Evolutionary conservation across 1,284 basidiomycete genomes (phyloP).

Genomic region (Exobasidium cylindrosporum): DNA sequence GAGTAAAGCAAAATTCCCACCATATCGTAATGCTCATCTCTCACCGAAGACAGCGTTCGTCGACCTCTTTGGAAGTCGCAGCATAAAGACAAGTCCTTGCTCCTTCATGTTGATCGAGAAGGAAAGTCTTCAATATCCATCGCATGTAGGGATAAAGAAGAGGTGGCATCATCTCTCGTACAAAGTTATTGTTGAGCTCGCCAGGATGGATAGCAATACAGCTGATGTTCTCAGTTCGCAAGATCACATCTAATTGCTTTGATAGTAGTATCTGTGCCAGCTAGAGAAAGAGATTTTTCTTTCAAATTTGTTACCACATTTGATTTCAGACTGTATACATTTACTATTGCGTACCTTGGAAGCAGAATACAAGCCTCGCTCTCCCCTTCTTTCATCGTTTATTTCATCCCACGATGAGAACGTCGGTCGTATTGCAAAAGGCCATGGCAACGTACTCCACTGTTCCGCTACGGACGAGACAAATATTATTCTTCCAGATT

Average conservation of each 20-base stretch:
- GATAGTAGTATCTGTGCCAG: neutral
- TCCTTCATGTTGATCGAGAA: slow-evolving; percentile 1
- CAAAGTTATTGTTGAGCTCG: slow-evolving; percentile 13
- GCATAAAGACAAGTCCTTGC: slow-evolving; percentile 8
- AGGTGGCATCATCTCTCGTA: neutral
- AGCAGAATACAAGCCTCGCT: neutral
- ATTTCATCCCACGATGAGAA: slow-evolving; percentile 4
- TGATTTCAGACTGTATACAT: neutral
- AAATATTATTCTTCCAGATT: slow-evolving; percentile 6
- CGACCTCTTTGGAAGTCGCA: slow-evolving; percentile 2
- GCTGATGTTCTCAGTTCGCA: neutral
- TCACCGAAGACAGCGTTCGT: neutral
- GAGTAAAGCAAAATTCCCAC: too few species aligned
- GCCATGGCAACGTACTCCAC: slow-evolving; percentile 5
- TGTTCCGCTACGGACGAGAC: slow-evolving; percentile 1
- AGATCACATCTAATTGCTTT: neutral
- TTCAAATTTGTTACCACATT: too few species aligned
- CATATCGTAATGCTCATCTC: neutral
- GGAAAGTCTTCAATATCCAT: neutral
- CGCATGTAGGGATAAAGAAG: neutral
- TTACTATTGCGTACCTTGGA: slow-evolving; percentile 5
- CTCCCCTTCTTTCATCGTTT: slow-evolving; percentile 5
- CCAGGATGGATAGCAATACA: slow-evolving; percentile 10
- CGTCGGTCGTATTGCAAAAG: neutral
- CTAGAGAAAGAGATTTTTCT: too few species aligned